phyloP scores from a whole-genome alignment of 192 early-diverging fungal species.

The Podila horticola region DNA sequence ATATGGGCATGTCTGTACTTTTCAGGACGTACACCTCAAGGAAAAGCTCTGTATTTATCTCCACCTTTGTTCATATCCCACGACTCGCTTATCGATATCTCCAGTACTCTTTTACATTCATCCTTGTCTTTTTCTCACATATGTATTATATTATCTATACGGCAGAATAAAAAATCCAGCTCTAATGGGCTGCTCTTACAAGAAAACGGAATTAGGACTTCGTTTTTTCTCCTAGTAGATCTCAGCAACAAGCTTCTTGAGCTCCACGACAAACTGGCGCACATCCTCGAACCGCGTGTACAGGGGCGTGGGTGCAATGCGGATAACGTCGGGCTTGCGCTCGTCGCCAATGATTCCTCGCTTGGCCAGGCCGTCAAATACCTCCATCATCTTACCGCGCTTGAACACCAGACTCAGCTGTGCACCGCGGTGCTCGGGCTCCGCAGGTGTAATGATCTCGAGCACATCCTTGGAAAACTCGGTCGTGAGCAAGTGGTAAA shows the following conservation, averaged over 20 bases:
- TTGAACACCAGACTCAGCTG: constrained; percentile 84
- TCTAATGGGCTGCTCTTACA: not conserved
- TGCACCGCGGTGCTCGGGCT: constrained; percentile 80
- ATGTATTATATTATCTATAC: no score
- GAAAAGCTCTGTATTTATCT: no score
- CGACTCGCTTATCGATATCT: no score
- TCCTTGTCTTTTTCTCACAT: not conserved
- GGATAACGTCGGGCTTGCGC: constrained; percentile 90
- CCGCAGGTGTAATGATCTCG: constrained; percentile 82
- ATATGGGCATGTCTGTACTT: no score
- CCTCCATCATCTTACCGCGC: constrained; percentile 62
- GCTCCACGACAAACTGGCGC: constrained; percentile 66
- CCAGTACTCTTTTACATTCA: not conserved
- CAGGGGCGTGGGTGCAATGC: constrained; percentile 89
- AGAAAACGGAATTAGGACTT: no score
- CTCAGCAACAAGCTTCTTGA: constrained; percentile 61
- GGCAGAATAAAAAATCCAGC: no score
- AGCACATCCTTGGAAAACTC: constrained; percentile 40
- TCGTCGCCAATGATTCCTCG: constrained; percentile 88
- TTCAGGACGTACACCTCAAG: no score
- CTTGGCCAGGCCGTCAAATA: constrained; percentile 69
- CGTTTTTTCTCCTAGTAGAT: constrained; percentile 24
- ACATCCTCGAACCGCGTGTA: constrained; percentile 93
- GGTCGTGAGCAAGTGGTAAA: constrained; percentile 76
- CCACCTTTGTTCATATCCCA: no score